phyloP scores from a whole-genome alignment of 352 stramenopile genomes.

The Thalassiosira oceanica region DNA sequence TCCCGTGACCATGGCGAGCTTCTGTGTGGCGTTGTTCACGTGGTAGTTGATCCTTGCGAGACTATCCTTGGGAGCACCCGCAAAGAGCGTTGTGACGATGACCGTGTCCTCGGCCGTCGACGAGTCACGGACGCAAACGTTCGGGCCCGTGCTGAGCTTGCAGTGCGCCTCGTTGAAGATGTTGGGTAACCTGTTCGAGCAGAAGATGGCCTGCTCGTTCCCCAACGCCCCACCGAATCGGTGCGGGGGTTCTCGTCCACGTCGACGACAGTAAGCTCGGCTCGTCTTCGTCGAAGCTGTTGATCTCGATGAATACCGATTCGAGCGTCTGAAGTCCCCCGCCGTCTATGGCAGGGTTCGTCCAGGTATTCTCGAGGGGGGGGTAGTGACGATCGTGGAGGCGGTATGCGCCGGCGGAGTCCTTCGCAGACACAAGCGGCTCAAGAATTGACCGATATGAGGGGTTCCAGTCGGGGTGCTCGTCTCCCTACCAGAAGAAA shows the following conservation, averaged over 20 bases:
- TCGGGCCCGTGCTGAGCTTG: conserved; percentile 8
- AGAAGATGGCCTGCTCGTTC: conserved; percentile 38
- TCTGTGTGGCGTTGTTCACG: no score
- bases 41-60: conserved; percentile 12
- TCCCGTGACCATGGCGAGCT: background rate
- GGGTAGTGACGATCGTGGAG: conserved; percentile 37
- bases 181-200: conserved; percentile 33
- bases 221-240: conserved; percentile 2
- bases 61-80: no score
- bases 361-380: conserved; percentile 37
- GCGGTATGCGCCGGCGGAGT: conserved; percentile 7
- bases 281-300: conserved; percentile 7
- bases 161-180: conserved; percentile 44
- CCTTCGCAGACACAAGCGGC: conserved; percentile 21
- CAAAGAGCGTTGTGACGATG: conserved; percentile 2
- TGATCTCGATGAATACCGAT: conserved; percentile 15
- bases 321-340: conserved; percentile 21
- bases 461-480: conserved; percentile 33
- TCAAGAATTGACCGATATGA: conserved; percentile 2
- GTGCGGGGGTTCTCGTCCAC: conserved; percentile 38
- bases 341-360: conserved; percentile 42
- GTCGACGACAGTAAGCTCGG: conserved; percentile 6
- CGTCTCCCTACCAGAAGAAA: conserved; percentile 21
- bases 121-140: conserved; percentile 27
- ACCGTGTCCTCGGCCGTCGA: conserved; percentile 21